Evolutionary conservation across 352 stramenopile genomes (phyloP), one percentile per base, ranked within the genome.

Genomic region (Globisporangium spinosum): DNA sequence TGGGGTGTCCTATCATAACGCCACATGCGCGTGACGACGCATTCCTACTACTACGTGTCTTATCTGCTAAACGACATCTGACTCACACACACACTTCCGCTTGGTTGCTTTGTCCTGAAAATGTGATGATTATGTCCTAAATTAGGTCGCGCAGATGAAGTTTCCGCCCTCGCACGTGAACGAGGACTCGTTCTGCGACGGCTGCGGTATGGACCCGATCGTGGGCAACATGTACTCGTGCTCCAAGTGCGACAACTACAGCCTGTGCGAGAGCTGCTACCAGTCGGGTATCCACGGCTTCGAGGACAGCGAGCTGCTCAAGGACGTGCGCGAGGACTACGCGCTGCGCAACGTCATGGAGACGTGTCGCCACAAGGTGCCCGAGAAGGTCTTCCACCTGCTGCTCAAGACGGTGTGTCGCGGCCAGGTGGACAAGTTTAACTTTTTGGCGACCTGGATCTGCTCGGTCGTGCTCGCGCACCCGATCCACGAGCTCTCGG

Each of bases 121-220:
- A 7, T 5, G 25, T 38, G 29, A 8, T 32, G 20, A n/a, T n/a
- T n/a, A 4, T 43, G 6, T 35, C 38, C 38, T 54, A 29, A 13
- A 29, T 47, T 8, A 86, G 78, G 77, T 96, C 27, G 82, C 87
- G 53, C 76, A 85, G 67, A 82, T 93, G 76, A 94, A 94, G 73
- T 80, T 89, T 53, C 77, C 85, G 53, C 69, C 83, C 15, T 76
- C 75, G 8, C 81, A 94, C 59, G 79, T 96, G 53, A 93, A 96
- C 73, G 83, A 93, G 15, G 85, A 96, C 70, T 95, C 89, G 69
- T 96, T 96, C 79, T 96, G 89, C 70, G 89, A 96, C 65, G 89
- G 89, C 64, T 96, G 89, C 62, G 89, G 89, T 65, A 93, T 96
- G 89, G 87, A 95, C 68, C 89, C 89, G 20, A 91, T 96, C 68